Percentiles rank a stretch among this genome's conserved stretches.
These are phyloP conservation scores for Orbilia blumenaviensis DNA, from an alignment of 2,329 filamentous ascomycete species.

Conservation along the genomic window DNA sequence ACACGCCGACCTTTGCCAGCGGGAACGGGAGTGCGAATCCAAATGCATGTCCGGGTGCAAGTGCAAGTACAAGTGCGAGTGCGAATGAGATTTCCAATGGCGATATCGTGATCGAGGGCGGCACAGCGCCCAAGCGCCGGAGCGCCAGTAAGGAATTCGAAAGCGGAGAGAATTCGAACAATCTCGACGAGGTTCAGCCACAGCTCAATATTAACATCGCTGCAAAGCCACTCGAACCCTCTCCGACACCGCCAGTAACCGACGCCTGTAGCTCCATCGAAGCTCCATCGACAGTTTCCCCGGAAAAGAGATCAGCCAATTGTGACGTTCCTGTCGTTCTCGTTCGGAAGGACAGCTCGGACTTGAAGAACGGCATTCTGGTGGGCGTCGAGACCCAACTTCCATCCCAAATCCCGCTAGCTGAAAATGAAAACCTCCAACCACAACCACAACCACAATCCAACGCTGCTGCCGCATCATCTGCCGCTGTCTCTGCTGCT, in stretches of 20 bases:
- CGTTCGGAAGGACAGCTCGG: conserved; percentile 34
- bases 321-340: conserved; percentile 30
- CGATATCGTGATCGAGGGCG: conserved; percentile 49
- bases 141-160: not conserved
- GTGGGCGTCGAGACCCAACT: conserved; percentile 8
- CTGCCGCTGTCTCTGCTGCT: not conserved
- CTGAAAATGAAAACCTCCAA: conserved; percentile 49
- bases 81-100: conserved; percentile 9
- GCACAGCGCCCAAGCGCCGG: conserved; percentile 25
- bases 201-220: conserved; percentile 4
- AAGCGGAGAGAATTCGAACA: not conserved
- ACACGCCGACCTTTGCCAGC: conserved; percentile 23
- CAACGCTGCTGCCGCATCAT: not conserved
- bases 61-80: not conserved
- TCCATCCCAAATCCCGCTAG: conserved; percentile 42
- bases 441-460: conserved; percentile 21
- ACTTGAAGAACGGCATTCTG: conserved; percentile 31
- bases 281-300: not conserved
- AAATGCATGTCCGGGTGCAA: not conserved
- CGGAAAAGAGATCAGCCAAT: not conserved
- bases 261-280: not conserved
- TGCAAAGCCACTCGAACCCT: conserved; percentile 18
- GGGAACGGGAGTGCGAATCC: not conserved
- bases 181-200: conserved; percentile 23
- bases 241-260: conserved; percentile 9